Percentiles rank a stretch among this genome's conserved stretches.
Evolutionary conservation across 2,329 filamentous ascomycete genomes (phyloP).

Genomic region (Helotiales sp.): DNA sequence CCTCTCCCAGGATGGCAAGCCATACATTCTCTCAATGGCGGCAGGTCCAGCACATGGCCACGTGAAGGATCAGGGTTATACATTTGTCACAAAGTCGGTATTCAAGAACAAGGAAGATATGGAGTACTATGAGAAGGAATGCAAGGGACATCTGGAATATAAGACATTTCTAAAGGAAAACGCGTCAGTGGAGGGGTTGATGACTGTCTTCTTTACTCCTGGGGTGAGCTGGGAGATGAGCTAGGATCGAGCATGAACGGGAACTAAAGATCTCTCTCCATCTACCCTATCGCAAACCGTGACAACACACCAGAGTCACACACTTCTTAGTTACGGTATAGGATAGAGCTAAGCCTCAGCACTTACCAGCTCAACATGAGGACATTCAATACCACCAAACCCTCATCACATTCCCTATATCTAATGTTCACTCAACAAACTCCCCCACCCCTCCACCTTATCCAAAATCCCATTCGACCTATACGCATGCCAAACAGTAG

Average conservation of each 20-base stretch:
- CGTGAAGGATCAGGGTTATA: conserved; percentile 54
- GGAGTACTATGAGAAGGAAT: conserved; percentile 57
- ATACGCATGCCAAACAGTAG: conserved; percentile 36
- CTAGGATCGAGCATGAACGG: too few species aligned
- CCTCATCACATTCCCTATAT: too few species aligned
- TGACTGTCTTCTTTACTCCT: conserved; percentile 23
- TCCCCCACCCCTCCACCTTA: conserved; percentile 25
- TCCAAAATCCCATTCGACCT: conserved; percentile 31
- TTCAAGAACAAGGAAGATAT: conserved; percentile 58
- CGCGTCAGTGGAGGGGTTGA: conserved; percentile 17
- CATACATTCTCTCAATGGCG: conserved; percentile 52
- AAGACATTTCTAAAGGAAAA: conserved; percentile 35
- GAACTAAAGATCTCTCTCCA: too few species aligned
- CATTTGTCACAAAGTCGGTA: conserved; percentile 49
- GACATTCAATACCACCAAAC: too few species aligned
- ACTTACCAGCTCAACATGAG: too few species aligned
- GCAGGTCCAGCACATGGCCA: conserved; percentile 49
- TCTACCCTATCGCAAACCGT: too few species aligned
- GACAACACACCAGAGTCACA: too few species aligned
- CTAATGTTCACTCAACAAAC: conserved; percentile 20
- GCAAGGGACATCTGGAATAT: conserved; percentile 52
- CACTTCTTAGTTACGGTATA: too few species aligned
- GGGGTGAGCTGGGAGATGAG: neutral
- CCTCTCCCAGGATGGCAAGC: conserved; percentile 50
- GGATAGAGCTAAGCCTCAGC: too few species aligned